Evolutionary conservation across 176 grass and related monocot species (phyloP).

Genomic region (Juncus effusus): DNA sequence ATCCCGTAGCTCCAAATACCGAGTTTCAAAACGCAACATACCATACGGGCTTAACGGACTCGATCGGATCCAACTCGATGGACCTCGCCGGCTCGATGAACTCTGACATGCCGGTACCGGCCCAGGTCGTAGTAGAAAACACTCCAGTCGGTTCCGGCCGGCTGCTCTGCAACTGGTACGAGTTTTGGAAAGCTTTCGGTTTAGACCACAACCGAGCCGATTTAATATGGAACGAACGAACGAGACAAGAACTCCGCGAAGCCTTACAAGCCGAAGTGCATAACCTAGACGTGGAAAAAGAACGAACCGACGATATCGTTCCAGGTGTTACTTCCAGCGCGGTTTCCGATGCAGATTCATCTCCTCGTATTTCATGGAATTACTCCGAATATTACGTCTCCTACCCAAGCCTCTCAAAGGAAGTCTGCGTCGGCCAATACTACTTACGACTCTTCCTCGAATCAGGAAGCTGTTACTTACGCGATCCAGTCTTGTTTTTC

Average conservation of each 20-base stretch:
- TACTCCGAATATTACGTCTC: conserved; percentile 91
- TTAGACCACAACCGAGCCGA: conserved; percentile 98
- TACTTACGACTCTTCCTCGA: conserved; percentile 87
- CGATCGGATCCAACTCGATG: conserved; percentile 38
- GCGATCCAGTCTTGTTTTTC: conserved; percentile 93
- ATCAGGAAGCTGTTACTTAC: conserved; percentile 82
- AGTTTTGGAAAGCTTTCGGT: conserved; percentile 87
- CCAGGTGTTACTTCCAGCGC: conserved; percentile 56
- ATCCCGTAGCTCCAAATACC: conserved; percentile 13
- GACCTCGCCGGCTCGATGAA: conserved; percentile 57
- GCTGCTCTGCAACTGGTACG: conserved; percentile 93
- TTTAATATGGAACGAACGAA: conserved; percentile 97
- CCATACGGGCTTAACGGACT: conserved; percentile 11
- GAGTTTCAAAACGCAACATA: conserved; percentile 1
- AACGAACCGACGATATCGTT: conserved; percentile 89
- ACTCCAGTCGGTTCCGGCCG: conserved; percentile 98
- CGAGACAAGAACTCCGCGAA: conserved; percentile 91
- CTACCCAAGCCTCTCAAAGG: conserved; percentile 93
- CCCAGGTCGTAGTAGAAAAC: conserved; percentile 94
- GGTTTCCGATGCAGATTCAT: conserved; percentile 40
- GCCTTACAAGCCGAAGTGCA: conserved; percentile 96
- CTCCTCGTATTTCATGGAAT: conserved; percentile 96
- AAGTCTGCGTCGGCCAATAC: conserved; percentile 98
- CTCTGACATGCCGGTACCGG: conserved; percentile 77
- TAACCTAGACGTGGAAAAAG: conserved; percentile 97